A percentile compares a stretch with the other conserved stretches of the same genome.
Conservation (phyloP, 257 asterid species). For the Leonotis leonurus region DNA sequence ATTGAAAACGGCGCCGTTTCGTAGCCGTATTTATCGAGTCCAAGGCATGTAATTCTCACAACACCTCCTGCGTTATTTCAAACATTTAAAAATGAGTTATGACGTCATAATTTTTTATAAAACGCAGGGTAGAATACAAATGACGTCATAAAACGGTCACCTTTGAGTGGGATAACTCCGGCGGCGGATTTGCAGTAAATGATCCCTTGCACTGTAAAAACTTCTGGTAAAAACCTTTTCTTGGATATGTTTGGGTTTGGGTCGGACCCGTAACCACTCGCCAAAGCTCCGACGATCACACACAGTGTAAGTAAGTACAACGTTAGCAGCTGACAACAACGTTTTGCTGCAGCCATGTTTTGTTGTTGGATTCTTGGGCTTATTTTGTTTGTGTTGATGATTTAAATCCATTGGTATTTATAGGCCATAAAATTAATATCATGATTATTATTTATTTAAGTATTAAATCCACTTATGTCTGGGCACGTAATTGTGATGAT, state of each 20-base stretch:
- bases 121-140: background rate
- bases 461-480: background rate
- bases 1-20: constrained; percentile 53
- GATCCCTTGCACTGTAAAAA: constrained; percentile 41
- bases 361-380: background rate
- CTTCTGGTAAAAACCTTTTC: constrained; percentile 12
- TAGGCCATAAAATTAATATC: background rate
- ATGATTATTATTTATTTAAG: background rate
- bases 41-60: constrained; percentile 46
- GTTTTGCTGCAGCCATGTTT: constrained; percentile 15
- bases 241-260: constrained; percentile 14
- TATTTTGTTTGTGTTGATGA: background rate
- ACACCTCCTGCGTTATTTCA: constrained; percentile 28
- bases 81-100: too few relatives aligned
- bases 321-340: background rate
- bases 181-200: constrained; percentile 42
- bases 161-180: constrained; percentile 40
- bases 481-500: background rate
- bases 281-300: constrained; percentile 19
- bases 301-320: constrained; percentile 17
- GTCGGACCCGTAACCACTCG: constrained; percentile 22
- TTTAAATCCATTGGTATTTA: background rate
- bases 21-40: constrained; percentile 38
- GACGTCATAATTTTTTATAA: too few relatives aligned
- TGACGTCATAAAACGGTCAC: constrained; percentile 7